Evolutionary conservation across 1,284 basidiomycete species (phyloP).

Genomic region (Sporisorium reilianum): DNA sequence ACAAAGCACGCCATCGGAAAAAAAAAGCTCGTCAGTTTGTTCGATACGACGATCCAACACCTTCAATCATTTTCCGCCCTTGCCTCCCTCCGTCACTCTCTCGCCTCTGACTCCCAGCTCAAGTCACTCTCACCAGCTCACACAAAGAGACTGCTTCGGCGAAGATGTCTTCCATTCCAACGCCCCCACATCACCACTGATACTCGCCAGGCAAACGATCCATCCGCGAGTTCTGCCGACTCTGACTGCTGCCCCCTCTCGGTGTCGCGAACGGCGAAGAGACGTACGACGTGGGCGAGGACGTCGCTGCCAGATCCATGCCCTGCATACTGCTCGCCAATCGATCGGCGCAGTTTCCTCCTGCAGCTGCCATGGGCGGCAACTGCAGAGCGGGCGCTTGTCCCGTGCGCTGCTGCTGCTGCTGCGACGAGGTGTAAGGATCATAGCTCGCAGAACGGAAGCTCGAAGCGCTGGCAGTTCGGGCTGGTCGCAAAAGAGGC

Average conservation of each 20-base stretch:
- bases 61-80: neutral
- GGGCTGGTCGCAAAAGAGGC: slow-evolving; percentile 47
- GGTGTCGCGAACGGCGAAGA: slow-evolving; percentile 31
- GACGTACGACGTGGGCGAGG: slow-evolving; percentile 34
- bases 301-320: slow-evolving; percentile 19
- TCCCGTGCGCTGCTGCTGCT: slow-evolving; percentile 2
- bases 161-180: neutral
- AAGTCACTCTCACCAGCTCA: neutral
- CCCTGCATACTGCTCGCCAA: slow-evolving; percentile 20
- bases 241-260: slow-evolving; percentile 8
- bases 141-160: neutral
- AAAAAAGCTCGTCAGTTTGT: no score
- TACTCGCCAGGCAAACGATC: slow-evolving; percentile 46
- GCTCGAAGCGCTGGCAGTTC: slow-evolving; percentile 49
- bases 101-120: neutral
- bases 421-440: slow-evolving; percentile 17
- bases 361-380: slow-evolving; percentile 14
- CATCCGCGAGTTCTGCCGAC: slow-evolving; percentile 6
- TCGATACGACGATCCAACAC: neutral
- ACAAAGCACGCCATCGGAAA: slow-evolving; percentile 2
- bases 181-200: slow-evolving; percentile 27
- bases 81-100: neutral
- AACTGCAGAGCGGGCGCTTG: slow-evolving; percentile 9
- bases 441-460: slow-evolving; percentile 35
- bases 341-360: slow-evolving; percentile 1